Evolutionary conservation across 2,329 filamentous ascomycete species (phyloP).

Genomic region (Nigrograna mackinnonii): DNA sequence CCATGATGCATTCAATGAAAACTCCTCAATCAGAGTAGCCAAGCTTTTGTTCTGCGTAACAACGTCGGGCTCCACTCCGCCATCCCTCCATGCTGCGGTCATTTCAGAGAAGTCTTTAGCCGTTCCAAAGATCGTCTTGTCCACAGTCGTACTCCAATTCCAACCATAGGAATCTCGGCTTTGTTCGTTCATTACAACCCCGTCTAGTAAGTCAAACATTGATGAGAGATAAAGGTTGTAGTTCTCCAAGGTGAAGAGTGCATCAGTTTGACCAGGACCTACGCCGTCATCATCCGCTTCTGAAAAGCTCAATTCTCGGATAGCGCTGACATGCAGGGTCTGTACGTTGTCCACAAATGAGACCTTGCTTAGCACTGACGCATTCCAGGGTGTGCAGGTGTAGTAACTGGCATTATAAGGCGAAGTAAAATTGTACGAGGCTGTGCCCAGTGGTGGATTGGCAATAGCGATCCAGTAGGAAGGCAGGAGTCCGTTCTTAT

Average conservation of each 20-base stretch:
- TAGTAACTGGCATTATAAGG: not conserved
- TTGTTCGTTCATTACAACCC: not conserved
- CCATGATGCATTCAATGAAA: conserved; percentile 6
- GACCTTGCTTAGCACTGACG: not conserved
- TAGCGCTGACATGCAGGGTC: not conserved
- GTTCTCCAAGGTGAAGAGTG: not conserved
- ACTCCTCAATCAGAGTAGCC: conserved; percentile 2
- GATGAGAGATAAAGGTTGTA: not conserved
- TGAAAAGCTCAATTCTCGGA: not conserved
- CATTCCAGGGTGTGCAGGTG: conserved; percentile 1
- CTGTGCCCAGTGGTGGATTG: not conserved
- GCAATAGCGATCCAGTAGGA: not conserved
- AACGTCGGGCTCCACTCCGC: not conserved
- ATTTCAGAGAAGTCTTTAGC: not conserved
- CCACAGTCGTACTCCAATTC: not conserved
- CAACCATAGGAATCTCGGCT: not conserved
- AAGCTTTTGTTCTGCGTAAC: not conserved
- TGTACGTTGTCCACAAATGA: not conserved
- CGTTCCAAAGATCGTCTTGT: not conserved
- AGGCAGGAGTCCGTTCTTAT: not conserved
- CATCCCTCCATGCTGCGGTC: not conserved
- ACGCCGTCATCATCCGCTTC: not conserved
- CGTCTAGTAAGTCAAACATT: not conserved
- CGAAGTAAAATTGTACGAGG: not conserved
- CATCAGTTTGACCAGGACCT: not conserved